Conservation (phyloP, 2,329 filamentous ascomycete species). For the Ceratocystis harringtonii region DNA sequence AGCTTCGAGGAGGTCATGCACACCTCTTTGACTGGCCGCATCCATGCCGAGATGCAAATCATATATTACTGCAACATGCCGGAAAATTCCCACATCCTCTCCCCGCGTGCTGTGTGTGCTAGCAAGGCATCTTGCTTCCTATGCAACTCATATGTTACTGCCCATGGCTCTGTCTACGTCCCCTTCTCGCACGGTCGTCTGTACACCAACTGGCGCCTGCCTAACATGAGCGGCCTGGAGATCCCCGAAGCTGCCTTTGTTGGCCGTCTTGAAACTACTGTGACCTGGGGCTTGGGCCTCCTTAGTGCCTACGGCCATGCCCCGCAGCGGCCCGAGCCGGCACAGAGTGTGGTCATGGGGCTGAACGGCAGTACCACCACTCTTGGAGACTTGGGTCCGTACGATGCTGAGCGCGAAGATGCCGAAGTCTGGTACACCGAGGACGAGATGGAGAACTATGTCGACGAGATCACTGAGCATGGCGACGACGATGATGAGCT, state of each 20-base stretch:
- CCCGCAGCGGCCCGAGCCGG: slow-evolving; percentile 13
- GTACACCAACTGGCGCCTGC: slow-evolving; percentile 33
- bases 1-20: slow-evolving; percentile 14
- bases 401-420: slow-evolving; percentile 2
- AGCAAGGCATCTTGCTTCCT: slow-evolving; percentile 38
- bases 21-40: slow-evolving; percentile 22
- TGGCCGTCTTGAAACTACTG: slow-evolving; percentile 11
- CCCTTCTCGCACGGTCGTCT: slow-evolving; percentile 31
- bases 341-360: slow-evolving; percentile 15
- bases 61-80: slow-evolving; percentile 28
- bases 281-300: slow-evolving; percentile 15
- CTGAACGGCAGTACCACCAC: slow-evolving; percentile 9
- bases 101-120: slow-evolving; percentile 32
- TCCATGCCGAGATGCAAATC: slow-evolving; percentile 38
- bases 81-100: slow-evolving; percentile 19
- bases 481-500: slow-evolving; percentile 1
- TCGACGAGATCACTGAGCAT: slow-evolving; percentile 2
- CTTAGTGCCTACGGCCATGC: slow-evolving; percentile 13
- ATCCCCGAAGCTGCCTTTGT: slow-evolving; percentile 14
- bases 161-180: slow-evolving; percentile 29
- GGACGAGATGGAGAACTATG: slow-evolving; percentile 4
- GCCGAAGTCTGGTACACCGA: slow-evolving; percentile 1
- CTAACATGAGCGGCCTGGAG: slow-evolving; percentile 19
- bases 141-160: slow-evolving; percentile 33
- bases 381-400: background rate